phyloP scores from a whole-genome alignment of 2,329 filamentous ascomycete genomes.

The Clarireedia sp. region DNA sequence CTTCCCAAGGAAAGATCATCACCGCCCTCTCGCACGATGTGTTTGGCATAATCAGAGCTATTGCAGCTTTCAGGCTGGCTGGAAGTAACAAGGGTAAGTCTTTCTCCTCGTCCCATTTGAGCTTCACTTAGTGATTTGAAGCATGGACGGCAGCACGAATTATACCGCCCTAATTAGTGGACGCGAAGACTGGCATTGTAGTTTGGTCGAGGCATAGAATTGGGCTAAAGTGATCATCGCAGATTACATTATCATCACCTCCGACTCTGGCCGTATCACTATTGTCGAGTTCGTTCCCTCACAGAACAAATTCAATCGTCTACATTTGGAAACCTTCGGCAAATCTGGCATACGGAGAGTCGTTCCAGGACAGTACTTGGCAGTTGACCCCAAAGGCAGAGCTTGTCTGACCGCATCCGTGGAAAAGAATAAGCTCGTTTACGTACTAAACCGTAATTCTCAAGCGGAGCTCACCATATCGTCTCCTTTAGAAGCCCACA shows the following conservation, averaged over 20 bases:
- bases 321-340: conserved; percentile 95
- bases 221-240: conserved; percentile 26
- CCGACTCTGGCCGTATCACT: conserved; percentile 90
- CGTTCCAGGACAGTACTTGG: conserved; percentile 91
- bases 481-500: conserved; percentile 92
- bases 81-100: conserved; percentile 92
- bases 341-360: conserved; percentile 93
- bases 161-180: conserved; percentile 25
- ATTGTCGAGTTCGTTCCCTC: conserved; percentile 86
- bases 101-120: conserved; percentile 34
- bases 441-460: conserved; percentile 91
- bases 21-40: conserved; percentile 86
- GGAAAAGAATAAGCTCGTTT: conserved; percentile 99
- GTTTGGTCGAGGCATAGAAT: conserved; percentile 12
- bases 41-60: conserved; percentile 87
- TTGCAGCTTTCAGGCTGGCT: conserved; percentile 84
- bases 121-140: conserved; percentile 66
- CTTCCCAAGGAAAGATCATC: conserved; percentile 75
- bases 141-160: conserved; percentile 45
- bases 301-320: conserved; percentile 77
- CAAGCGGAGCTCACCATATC: conserved; percentile 95
- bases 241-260: conserved; percentile 96
- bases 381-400: conserved; percentile 89
- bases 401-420: conserved; percentile 89
- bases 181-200: conserved; percentile 12